Base-by-base conservation (phyloP, 306 rosid species). In the Quercus wislizeni region DNA sequence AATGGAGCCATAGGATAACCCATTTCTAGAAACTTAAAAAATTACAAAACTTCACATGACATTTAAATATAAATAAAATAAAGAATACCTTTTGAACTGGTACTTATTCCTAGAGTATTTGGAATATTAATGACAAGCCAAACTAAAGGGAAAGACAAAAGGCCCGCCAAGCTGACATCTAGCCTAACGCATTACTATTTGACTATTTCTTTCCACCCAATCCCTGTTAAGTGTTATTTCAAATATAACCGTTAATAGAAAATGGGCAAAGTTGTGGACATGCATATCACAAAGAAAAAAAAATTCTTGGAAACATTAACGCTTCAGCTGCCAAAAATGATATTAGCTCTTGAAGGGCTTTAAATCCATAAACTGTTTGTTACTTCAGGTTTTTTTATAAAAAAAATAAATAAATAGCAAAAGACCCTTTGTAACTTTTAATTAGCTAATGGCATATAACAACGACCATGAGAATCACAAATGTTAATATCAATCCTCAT, bases 361-460 rank as follows among this genome's bases (percentile, higher is more conserved):
- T 41, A 25, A 31, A 65, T 17, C 71, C 27, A 33, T 11, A 67
- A 4, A 67, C 23, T 4, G 3, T 30, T 21, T 12, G 38, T 19
- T 19, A 67, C 25, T 31, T 12, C 5, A 64, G 27, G 2, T 35
- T 19, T 67, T 6, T 7, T 8, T 6, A 11, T 46, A 2, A 10
- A 9, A 2, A 2, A 49, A 10, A 10, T 12, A 10, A 8, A 49
- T 3, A 49, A 49, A 49, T 12, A 49, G 17, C 15, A 12, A 49
- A 49, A 49, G 54, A 49, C 54, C 54, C 54, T 12, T 49, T 49
- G 54, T 12, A 11, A 49, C 54, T 31, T 71, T 41, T 30, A 27
- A 19, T 33, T 54, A 17, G 43, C 49, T 54, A 83, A 74, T 19
- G 33, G 54, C 70, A 79, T 20, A 68, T 64, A 63, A 69, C 83